Base-by-base conservation (phyloP, 129 eudicot species). In the Rutidosis leptorrhynchoides region DNA sequence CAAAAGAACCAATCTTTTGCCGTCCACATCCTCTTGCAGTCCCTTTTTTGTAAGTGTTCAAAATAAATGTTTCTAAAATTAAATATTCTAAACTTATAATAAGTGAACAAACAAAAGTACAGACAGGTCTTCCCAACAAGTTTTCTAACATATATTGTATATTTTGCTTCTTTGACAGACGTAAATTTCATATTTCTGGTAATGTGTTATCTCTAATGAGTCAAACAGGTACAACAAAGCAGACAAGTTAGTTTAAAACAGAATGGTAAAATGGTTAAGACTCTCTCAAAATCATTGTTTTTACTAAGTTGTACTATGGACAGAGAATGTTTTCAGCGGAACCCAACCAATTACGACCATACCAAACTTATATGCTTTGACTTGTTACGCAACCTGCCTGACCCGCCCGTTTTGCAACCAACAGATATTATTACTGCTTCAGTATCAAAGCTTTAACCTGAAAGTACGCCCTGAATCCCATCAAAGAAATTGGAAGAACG, bases 1-100 rank as follows among this genome's bases (percentile, higher is more conserved):
- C 78, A 42, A 17, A 81, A 7, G 79, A 77, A 23, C 82, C 82
- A 22, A 77, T 74, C 72, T 73, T 81, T 65, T 81, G 86, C 82
- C 76, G 57, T 12, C 80, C 82, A 70, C 86, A 81, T 35, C 86
- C 86, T 73, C 86, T 73, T 11, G 80, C 76, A 51, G 24, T 55
- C 45, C 85, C 85, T 81, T 26, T 49, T 28, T 42, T 19, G 19
- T 48, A n/a, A 2, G 19, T 6, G 6, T 2, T 19, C 23, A 5
- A n/a, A 19, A 11, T 37, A 11, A 12, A 0, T 9, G 45, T 37
- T 7, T 8, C 9, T 33, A 12, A 7, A 1, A 33, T 1, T 2
- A 33, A 7, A 8, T 8, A 33, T 33, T 33, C 7, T 33, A 33
- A 33, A 8, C 1, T 30, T 30, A 33, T 9, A 37, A 37, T 3